These are phyloP conservation scores for Aspergillus latus DNA, from an alignment of 2,329 filamentous ascomycete genomes.

Conservation along the genomic window DNA sequence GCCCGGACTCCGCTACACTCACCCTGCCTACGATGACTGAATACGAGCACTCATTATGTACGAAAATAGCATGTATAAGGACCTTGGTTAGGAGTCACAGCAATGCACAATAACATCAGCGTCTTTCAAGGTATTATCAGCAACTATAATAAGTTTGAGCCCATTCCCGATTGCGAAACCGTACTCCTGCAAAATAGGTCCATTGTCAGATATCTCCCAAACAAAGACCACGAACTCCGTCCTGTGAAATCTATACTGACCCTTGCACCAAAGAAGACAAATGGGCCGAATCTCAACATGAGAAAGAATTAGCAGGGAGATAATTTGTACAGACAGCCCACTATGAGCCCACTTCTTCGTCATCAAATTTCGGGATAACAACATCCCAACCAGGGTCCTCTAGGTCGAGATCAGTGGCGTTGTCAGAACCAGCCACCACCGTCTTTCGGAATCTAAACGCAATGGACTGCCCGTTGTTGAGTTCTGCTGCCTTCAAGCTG, in stretches of 20 bases:
- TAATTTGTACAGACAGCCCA: neutral
- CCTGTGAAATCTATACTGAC: neutral
- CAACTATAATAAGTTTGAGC: too few relatives aligned
- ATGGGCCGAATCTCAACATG: neutral
- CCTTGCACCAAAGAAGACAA: conserved; percentile 6
- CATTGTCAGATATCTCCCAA: neutral
- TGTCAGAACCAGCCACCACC: conserved; percentile 12
- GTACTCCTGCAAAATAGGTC: too few relatives aligned
- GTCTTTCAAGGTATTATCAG: too few relatives aligned
- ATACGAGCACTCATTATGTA: too few relatives aligned
- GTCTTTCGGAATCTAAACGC: conserved; percentile 38
- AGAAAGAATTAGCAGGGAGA: neutral
- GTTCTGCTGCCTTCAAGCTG: conserved; percentile 29
- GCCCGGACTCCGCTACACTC: too few relatives aligned
- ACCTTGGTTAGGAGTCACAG: too few relatives aligned
- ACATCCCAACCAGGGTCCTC: conserved; percentile 41
- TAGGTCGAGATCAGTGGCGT: conserved; percentile 25
- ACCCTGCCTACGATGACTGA: too few relatives aligned
- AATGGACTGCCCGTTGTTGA: conserved; percentile 33
- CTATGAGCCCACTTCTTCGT: conserved; percentile 30
- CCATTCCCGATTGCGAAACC: too few relatives aligned
- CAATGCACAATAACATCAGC: too few relatives aligned
- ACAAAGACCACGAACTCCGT: neutral
- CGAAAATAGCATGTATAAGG: too few relatives aligned
- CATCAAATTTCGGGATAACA: conserved; percentile 35